Evolutionary conservation across 2,329 filamentous ascomycete species (phyloP).

Genomic region (Calonectria henricotiae): DNA sequence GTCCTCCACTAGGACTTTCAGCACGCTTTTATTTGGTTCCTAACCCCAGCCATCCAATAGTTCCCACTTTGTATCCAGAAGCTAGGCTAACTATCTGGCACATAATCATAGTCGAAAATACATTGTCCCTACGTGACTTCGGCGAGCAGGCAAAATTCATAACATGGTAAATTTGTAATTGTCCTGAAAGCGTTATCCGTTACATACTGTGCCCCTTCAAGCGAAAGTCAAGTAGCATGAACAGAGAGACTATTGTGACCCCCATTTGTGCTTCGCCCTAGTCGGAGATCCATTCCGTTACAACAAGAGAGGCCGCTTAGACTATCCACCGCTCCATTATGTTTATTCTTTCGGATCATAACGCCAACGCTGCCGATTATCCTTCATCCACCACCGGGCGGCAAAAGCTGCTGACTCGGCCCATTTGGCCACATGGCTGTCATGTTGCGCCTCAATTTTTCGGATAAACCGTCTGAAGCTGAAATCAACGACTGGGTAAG

Average conservation of each 20-base stretch:
- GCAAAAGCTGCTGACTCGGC: conserved; percentile 12
- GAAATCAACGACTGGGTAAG: not conserved
- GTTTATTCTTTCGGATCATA: not conserved
- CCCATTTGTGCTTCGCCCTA: too few relatives aligned
- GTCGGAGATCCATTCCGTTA: not conserved
- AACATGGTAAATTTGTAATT: not conserved
- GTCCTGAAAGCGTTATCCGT: not conserved
- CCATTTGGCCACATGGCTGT: not conserved
- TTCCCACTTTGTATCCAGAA: not conserved
- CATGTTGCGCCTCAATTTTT: not conserved
- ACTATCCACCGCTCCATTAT: not conserved
- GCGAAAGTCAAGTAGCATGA: too few relatives aligned
- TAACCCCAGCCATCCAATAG: not conserved
- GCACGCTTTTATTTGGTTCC: not conserved
- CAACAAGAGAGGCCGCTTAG: too few relatives aligned
- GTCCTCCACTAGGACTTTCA: not conserved
- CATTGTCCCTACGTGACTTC: too few relatives aligned
- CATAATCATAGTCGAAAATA: not conserved
- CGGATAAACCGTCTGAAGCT: not conserved
- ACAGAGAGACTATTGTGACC: too few relatives aligned
- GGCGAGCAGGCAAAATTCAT: not conserved
- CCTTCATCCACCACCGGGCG: conserved; percentile 7
- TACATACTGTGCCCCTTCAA: too few relatives aligned
- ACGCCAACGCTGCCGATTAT: not conserved
- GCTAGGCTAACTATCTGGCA: not conserved